Evolutionary conservation across 805 yeast species (phyloP).

Genomic region (Tetrapisispora taiwanensis): DNA sequence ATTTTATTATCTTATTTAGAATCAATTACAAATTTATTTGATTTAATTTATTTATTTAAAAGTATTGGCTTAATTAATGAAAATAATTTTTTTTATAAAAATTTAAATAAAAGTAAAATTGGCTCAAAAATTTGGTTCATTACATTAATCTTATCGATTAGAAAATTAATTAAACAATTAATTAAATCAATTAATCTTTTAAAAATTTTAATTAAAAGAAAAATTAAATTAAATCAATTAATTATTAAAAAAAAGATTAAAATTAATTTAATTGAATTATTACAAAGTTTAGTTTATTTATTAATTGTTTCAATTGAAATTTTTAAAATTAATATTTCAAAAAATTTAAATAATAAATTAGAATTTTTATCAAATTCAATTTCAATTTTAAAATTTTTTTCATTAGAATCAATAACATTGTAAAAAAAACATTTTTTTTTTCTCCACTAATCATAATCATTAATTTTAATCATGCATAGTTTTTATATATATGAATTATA

Average conservation of each 20-base stretch:
- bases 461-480: constrained; percentile 1
- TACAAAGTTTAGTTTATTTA: constrained; percentile 20
- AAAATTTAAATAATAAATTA: constrained; percentile 9
- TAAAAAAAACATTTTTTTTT: no score
- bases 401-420: constrained; percentile 5
- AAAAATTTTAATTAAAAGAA: constrained; percentile 1
- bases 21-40: constrained; percentile 19
- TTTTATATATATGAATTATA: background rate
- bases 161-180: constrained; percentile 12
- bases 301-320: constrained; percentile 14
- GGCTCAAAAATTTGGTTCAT: constrained; percentile 25
- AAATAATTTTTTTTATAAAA: constrained; percentile 15
- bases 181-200: constrained; percentile 5
- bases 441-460: no score
- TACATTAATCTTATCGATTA: constrained; percentile 16
- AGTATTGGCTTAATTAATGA: constrained; percentile 23
- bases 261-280: constrained; percentile 12
- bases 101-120: constrained; percentile 19
- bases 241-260: constrained; percentile 8
- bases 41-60: constrained; percentile 20
- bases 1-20: constrained; percentile 14
- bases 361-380: constrained; percentile 19
- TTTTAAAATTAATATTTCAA: constrained; percentile 11
- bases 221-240: constrained; percentile 8
- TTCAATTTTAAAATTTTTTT: constrained; percentile 14